A percentile compares a stretch with the other conserved stretches of the same genome.
Evolutionary conservation across 495 filamentous ascomycete species (phyloP).

Genomic region (Amphirosellinia nigrospora): DNA sequence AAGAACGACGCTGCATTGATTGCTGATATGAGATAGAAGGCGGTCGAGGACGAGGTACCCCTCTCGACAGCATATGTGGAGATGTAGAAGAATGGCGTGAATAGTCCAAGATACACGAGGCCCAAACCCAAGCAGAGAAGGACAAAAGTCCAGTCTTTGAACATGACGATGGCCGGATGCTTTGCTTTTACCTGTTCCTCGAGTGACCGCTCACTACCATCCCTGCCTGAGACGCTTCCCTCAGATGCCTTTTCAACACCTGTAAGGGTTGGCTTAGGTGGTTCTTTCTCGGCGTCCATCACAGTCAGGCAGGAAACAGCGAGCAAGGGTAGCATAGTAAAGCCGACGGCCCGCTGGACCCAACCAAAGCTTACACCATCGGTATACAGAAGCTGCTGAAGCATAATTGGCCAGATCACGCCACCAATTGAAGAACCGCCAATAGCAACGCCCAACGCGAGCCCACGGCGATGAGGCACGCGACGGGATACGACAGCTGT

Average conservation of each 20-base stretch:
- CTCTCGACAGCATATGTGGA: conserved; percentile 49
- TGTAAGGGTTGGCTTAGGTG: conserved; percentile 33
- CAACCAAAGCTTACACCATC: conserved; percentile 56
- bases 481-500: conserved; percentile 53
- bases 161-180: conserved; percentile 18
- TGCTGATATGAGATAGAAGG: conserved; percentile 57
- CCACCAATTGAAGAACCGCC: conserved; percentile 63
- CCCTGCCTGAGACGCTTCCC: neutral
- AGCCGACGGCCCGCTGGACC: conserved; percentile 61
- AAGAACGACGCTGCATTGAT: conserved; percentile 57
- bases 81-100: conserved; percentile 60
- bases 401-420: conserved; percentile 52
- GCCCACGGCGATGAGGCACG: conserved; percentile 53
- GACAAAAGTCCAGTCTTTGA: conserved; percentile 30
- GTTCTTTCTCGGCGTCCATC: conserved; percentile 38
- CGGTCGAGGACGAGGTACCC: conserved; percentile 46
- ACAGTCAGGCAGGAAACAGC: conserved; percentile 44
- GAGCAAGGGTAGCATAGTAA: conserved; percentile 54
- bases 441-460: conserved; percentile 58
- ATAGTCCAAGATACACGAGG: conserved; percentile 55
- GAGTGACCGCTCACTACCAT: neutral
- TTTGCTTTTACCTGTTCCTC: conserved; percentile 1
- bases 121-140: conserved; percentile 32
- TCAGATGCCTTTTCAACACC: conserved; percentile 10
- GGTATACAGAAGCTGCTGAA: conserved; percentile 40